These are phyloP conservation scores for Trichoderma brevicompactum DNA, from an alignment of 2,329 filamentous ascomycete genomes.

Conservation along the genomic window DNA sequence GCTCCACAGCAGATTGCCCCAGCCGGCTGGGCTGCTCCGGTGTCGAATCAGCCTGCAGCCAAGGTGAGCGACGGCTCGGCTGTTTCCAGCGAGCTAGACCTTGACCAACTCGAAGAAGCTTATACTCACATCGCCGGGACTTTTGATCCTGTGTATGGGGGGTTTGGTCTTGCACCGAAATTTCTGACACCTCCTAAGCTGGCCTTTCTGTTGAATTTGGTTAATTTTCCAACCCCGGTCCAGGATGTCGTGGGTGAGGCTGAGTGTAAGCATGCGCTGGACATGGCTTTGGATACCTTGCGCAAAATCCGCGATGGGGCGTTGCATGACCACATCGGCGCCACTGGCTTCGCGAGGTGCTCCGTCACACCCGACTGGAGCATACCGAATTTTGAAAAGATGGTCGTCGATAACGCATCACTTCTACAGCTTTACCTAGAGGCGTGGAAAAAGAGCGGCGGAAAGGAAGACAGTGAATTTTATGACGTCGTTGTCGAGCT, in stretches of 20 bases:
- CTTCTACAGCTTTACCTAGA: conserved; percentile 84
- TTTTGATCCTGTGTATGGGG: conserved; percentile 79
- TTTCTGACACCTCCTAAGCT: conserved; percentile 89
- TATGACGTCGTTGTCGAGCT: conserved; percentile 80
- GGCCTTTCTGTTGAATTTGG: conserved; percentile 76
- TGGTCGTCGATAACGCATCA: conserved; percentile 91
- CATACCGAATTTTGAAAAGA: conserved; percentile 95
- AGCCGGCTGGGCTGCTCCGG: conserved; percentile 40
- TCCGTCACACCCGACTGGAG: conserved; percentile 93
- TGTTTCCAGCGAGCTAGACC: conserved; percentile 72
- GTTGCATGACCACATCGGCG: conserved; percentile 60
- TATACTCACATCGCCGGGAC: conserved; percentile 77
- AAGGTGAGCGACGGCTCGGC: conserved; percentile 34
- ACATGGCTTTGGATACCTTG: conserved; percentile 82
- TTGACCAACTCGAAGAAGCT: conserved; percentile 91
- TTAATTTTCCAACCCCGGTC: conserved; percentile 71
- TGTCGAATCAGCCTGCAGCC: conserved; percentile 36
- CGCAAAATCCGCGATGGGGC: conserved; percentile 68
- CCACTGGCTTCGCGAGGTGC: conserved; percentile 68
- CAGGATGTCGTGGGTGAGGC: conserved; percentile 84
- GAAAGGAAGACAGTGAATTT: conserved; percentile 67
- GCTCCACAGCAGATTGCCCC: conserved; percentile 39
- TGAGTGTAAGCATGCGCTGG: conserved; percentile 72
- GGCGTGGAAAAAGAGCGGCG: conserved; percentile 68
- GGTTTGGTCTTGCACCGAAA: conserved; percentile 82